A percentile compares a stretch with the other conserved stretches of the same genome.
Evolutionary conservation across 2,329 filamentous ascomycete species (phyloP).

Genomic region (Fusarium armeniacum): DNA sequence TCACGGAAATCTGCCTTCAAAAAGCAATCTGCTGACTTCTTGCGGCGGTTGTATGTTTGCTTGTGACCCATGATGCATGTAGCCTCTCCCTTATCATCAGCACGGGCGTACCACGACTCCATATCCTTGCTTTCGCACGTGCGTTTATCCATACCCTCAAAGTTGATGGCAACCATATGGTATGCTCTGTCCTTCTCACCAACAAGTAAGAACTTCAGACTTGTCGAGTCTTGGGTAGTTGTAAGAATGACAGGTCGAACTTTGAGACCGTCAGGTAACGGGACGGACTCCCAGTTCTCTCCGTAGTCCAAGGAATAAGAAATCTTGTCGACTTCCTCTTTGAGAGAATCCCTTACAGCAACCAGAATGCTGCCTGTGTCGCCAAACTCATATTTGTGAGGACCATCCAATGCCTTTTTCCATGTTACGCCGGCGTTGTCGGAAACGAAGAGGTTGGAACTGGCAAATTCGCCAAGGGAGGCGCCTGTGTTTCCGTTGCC

Average conservation of each 20-base stretch:
- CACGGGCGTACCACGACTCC: slow-evolving; percentile 88
- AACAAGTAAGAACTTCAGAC: slow-evolving; percentile 87
- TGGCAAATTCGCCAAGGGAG: slow-evolving; percentile 75
- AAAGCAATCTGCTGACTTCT: slow-evolving; percentile 90
- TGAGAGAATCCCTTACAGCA: slow-evolving; percentile 80
- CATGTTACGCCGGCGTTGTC: slow-evolving; percentile 92
- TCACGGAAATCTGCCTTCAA: slow-evolving; percentile 88
- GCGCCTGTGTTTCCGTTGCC: slow-evolving; percentile 92
- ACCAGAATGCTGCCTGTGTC: slow-evolving; percentile 92
- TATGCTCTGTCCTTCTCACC: slow-evolving; percentile 71
- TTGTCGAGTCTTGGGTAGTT: slow-evolving; percentile 93
- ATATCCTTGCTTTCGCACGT: slow-evolving; percentile 85
- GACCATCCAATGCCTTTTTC: slow-evolving; percentile 79
- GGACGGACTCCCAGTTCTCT: slow-evolving; percentile 80
- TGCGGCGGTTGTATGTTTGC: slow-evolving; percentile 87
- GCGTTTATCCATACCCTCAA: slow-evolving; percentile 81
- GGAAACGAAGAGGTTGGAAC: slow-evolving; percentile 88
- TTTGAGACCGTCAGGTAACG: slow-evolving; percentile 75
- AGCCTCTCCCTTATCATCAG: slow-evolving; percentile 82
- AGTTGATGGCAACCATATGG: slow-evolving; percentile 83
- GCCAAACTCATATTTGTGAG: slow-evolving; percentile 96
- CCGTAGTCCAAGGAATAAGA: slow-evolving; percentile 92
- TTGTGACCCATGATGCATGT: slow-evolving; percentile 97
- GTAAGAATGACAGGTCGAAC: slow-evolving; percentile 82
- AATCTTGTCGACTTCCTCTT: slow-evolving; percentile 70